These are phyloP conservation scores for Penicillium hordei DNA, from an alignment of 2,329 filamentous ascomycete genomes.

Conservation along the genomic window DNA sequence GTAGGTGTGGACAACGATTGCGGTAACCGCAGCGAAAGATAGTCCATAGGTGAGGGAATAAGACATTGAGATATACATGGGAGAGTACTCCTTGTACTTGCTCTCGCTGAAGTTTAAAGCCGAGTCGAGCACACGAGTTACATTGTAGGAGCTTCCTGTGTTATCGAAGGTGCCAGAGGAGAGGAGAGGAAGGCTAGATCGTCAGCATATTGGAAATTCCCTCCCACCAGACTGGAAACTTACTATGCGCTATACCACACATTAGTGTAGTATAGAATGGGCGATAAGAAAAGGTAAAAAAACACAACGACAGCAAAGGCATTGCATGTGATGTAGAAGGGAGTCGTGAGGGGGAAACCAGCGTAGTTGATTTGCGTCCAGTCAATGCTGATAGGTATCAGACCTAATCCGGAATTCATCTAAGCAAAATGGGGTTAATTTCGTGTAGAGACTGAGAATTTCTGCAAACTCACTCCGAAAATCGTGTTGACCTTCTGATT, in stretches of 20 bases:
- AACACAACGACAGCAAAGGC: slow-evolving; percentile 57
- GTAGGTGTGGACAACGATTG: slow-evolving; percentile 36
- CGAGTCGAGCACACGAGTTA: slow-evolving; percentile 30
- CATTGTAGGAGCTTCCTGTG: slow-evolving; percentile 33
- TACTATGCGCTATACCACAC: slow-evolving; percentile 46
- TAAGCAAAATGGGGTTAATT: not conserved
- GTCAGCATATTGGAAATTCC: slow-evolving; percentile 3
- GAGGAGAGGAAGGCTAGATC: slow-evolving; percentile 27
- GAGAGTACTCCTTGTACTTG: slow-evolving; percentile 43
- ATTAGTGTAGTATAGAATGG: slow-evolving; percentile 58
- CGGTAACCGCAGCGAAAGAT: slow-evolving; percentile 39
- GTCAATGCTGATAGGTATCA: slow-evolving; percentile 49
- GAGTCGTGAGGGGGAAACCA: slow-evolving; percentile 29
- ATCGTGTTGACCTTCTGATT: slow-evolving; percentile 37
- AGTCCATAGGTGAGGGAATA: slow-evolving; percentile 40
- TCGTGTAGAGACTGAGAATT: too few relatives aligned
- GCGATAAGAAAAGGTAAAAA: slow-evolving; percentile 52
- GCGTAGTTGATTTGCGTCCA: slow-evolving; percentile 43
- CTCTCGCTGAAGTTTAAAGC: slow-evolving; percentile 34
- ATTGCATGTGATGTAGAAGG: slow-evolving; percentile 52
- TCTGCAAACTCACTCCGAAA: slow-evolving; percentile 20
- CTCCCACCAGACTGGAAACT: not conserved
- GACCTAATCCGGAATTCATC: slow-evolving; percentile 27
- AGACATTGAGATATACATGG: slow-evolving; percentile 40
- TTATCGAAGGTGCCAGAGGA: slow-evolving; percentile 35